Evolutionary conservation across 2,329 filamentous ascomycete species (phyloP).

Genomic region (Epichloe coenophiala): DNA sequence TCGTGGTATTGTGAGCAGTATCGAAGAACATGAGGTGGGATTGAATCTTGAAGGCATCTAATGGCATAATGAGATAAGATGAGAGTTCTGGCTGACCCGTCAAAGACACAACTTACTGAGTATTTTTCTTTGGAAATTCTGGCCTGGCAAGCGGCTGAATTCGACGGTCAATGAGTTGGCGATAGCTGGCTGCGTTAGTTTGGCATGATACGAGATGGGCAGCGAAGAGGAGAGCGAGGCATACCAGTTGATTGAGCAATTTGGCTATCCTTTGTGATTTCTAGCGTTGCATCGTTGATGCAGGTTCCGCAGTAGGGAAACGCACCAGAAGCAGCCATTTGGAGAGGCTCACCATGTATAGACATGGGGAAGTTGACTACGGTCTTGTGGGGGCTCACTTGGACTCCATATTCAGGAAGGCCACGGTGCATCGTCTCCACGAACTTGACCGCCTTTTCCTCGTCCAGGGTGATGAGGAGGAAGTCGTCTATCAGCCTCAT

Average conservation of each 20-base stretch:
- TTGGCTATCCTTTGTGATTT: slow-evolving; percentile 58
- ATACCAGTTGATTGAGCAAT: slow-evolving; percentile 11
- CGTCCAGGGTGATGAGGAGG: slow-evolving; percentile 65
- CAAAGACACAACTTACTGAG: slow-evolving; percentile 36
- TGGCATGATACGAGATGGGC: neutral
- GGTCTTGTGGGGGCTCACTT: slow-evolving; percentile 65
- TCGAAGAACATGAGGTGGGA: slow-evolving; percentile 76
- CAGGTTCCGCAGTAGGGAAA: slow-evolving; percentile 85
- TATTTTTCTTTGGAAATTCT: slow-evolving; percentile 67
- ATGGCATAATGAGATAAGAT: no score
- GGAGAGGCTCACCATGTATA: slow-evolving; percentile 39
- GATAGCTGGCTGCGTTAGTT: slow-evolving; percentile 21
- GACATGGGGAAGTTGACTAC: slow-evolving; percentile 67
- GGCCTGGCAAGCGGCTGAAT: slow-evolving; percentile 55
- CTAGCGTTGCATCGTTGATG: slow-evolving; percentile 62
- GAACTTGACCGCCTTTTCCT: slow-evolving; percentile 54
- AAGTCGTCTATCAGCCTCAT: slow-evolving; percentile 88
- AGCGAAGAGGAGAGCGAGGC: neutral
- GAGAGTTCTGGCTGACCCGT: no score
- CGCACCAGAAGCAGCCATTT: slow-evolving; percentile 22
- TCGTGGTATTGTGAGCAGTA: slow-evolving; percentile 57
- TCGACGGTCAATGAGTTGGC: slow-evolving; percentile 71
- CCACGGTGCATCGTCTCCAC: slow-evolving; percentile 69
- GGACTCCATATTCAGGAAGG: slow-evolving; percentile 65
- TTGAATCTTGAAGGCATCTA: slow-evolving; percentile 66